Evolutionary conservation across 805 yeast genomes (phyloP).

Genomic region (Saccharomycopsis microspora): DNA sequence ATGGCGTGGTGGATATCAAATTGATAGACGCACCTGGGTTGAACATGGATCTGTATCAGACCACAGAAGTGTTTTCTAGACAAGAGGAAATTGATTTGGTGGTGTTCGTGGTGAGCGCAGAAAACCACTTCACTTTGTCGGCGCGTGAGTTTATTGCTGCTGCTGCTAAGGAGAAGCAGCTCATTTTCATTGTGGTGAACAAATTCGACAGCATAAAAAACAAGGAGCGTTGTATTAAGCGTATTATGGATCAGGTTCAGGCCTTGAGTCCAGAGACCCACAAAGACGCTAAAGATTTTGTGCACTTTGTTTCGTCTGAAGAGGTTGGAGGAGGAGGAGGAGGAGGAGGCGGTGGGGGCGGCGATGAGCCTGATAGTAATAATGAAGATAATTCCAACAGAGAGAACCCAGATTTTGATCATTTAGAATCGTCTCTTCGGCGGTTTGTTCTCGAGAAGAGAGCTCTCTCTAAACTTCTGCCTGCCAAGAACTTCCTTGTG

Average conservation of each 20-base stretch:
- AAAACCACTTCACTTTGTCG: conserved; percentile 87
- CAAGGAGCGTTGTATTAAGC: conserved; percentile 63
- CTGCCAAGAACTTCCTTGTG: conserved; percentile 78
- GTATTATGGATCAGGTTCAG: conserved; percentile 78
- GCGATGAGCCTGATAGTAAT: conserved; percentile 21
- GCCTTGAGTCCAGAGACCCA: conserved; percentile 82
- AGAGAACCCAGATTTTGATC: conserved; percentile 60
- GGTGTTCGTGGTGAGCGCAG: conserved; percentile 92
- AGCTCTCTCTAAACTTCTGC: conserved; percentile 77
- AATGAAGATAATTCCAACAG: conserved; percentile 24
- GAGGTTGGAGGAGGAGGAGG: conserved; percentile 31
- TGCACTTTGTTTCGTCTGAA: conserved; percentile 77
- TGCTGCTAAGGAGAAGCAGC: conserved; percentile 83
- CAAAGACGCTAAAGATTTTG: conserved; percentile 81
- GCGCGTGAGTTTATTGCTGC: conserved; percentile 88
- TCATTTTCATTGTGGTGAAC: conserved; percentile 90
- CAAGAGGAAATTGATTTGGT: conserved; percentile 97
- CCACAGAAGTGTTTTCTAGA: conserved; percentile 88
- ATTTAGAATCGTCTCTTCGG: conserved; percentile 73
- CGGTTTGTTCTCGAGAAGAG: conserved; percentile 83
- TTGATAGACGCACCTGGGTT: conserved; percentile 96
- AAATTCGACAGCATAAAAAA: conserved; percentile 79
- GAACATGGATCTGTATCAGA: conserved; percentile 85
- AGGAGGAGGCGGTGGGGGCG: conserved; percentile 21
- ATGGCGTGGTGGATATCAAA: conserved; percentile 87